Base-by-base conservation (phyloP, 352 stramenopile genomes). In the Globisporangium recalcitrans region DNA sequence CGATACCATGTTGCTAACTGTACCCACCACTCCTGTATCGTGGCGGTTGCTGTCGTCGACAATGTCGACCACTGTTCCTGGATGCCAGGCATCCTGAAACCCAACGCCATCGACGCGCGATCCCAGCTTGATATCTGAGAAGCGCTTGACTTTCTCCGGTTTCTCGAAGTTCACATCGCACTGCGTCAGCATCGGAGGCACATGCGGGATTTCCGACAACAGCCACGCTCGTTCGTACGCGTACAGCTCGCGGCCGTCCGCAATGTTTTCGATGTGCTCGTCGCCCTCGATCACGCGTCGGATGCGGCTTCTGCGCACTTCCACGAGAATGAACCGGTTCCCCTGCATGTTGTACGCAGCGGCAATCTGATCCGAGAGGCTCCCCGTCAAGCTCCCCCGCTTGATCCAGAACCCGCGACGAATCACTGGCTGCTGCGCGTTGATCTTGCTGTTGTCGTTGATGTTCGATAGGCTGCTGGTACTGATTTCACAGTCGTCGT, bases 181-280 rank as follows among this genome's bases (percentile, higher is more conserved):
- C 21, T 51, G 19, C 34, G 63, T 67, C 8, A 77, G 24, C 11
- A 54, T 21, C 2, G 62, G 44, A 46, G 82, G 77, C 1, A 90
- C 63, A 0, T 22, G 42, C 1, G 80, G 75, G 22, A 92, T 83
- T 58, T 90, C 78, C 5, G 77, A 63, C 26, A 89, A 58, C 3
- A 69, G 85, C 80, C 80, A 89, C 31, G 82, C 82, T 42, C 82
- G 77, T 56, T 92, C 82, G 49, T 85, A 92, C 0, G 80, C 80
- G 51, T 75, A 77, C 26, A 92, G 46, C 14, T 83, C 70, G 3
- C 65, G 60, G 34, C 68, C 68, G 0, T 73, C 65, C 1, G 63
- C 65, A 4, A 92, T 48, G 40, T 68, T 77, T 38, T 92, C 79
- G 16, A 89, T 69, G 6, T 72, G 40, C 47, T 91, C 82, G 21